Conservation (phyloP, 768 basidiomycete genomes). For the Tylopilus intermedius region DNA sequence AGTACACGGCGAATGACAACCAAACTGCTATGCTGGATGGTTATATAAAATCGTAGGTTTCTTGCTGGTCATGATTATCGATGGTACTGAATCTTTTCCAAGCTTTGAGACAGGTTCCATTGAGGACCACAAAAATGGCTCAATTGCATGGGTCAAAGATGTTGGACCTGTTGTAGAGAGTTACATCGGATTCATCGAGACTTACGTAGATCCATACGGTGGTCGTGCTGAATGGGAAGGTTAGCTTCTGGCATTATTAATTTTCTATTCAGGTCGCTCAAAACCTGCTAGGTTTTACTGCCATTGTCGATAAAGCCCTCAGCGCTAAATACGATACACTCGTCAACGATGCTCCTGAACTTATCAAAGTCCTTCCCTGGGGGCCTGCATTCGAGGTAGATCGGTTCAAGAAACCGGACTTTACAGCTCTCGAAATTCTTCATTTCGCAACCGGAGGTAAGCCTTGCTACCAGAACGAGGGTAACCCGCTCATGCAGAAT, state of each 20-base stretch:
- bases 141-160: constrained; percentile 80
- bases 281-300: constrained; percentile 64
- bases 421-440: constrained; percentile 78
- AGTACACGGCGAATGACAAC: constrained; percentile 67
- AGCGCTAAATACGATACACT: constrained; percentile 77
- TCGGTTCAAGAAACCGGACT: constrained; percentile 80
- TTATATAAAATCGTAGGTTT: constrained; percentile 70
- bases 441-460: constrained; percentile 79
- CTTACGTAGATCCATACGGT: constrained; percentile 85
- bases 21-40: constrained; percentile 69
- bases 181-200: constrained; percentile 85
- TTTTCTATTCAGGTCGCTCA: neutral
- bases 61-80: neutral
- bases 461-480: constrained; percentile 3
- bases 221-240: constrained; percentile 94
- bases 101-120: constrained; percentile 76
- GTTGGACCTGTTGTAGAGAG: constrained; percentile 83
- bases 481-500: neutral
- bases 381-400: constrained; percentile 65
- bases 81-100: neutral
- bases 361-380: constrained; percentile 83
- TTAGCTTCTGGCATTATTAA: constrained; percentile 18
- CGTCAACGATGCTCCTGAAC: constrained; percentile 68
- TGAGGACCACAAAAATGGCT: constrained; percentile 72
- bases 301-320: constrained; percentile 80